A percentile compares a stretch with the other conserved stretches of the same genome.
phyloP scores from a whole-genome alignment of 192 early-diverging fungal genomes.

The Coemansia sp. region DNA sequence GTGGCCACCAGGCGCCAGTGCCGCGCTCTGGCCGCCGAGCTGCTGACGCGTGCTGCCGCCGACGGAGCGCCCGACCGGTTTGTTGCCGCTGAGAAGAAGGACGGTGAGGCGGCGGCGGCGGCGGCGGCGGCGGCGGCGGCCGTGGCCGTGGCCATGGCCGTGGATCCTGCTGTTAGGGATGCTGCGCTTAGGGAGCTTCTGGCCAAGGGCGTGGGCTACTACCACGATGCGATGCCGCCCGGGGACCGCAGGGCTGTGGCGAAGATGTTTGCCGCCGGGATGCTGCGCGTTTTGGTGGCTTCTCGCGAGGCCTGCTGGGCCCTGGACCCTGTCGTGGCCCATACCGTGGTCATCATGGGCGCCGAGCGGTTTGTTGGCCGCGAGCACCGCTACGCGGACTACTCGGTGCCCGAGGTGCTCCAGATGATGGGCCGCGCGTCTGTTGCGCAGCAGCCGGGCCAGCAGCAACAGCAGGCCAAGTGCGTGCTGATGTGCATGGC shows the following conservation, averaged over 20 bases:
- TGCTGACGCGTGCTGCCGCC: constrained; percentile 76
- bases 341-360: constrained; percentile 91
- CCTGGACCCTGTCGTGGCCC: constrained; percentile 68
- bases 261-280: constrained; percentile 69
- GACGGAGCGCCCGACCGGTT: constrained; percentile 77
- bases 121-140: too few relatives aligned
- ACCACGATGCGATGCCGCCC: constrained; percentile 84
- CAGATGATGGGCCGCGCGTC: constrained; percentile 98
- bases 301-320: constrained; percentile 92
- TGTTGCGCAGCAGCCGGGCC: constrained; percentile 55
- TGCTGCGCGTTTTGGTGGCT: constrained; percentile 87
- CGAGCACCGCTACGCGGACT: constrained; percentile 95
- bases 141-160: too few relatives aligned
- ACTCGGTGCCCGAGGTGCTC: constrained; percentile 89
- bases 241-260: constrained; percentile 72
- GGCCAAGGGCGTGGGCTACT: constrained; percentile 81
- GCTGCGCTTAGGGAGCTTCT: constrained; percentile 69
- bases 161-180: constrained; percentile 72
- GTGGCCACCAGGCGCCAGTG: constrained; percentile 89
- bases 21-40: constrained; percentile 79
- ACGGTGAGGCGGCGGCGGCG: too few relatives aligned
- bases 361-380: constrained; percentile 93
- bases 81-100: too few relatives aligned
- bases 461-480: too few relatives aligned
- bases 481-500: constrained; percentile 94